phyloP scores from a whole-genome alignment of 2,329 filamentous ascomycete genomes.

The Penicillium psychrosexuale region DNA sequence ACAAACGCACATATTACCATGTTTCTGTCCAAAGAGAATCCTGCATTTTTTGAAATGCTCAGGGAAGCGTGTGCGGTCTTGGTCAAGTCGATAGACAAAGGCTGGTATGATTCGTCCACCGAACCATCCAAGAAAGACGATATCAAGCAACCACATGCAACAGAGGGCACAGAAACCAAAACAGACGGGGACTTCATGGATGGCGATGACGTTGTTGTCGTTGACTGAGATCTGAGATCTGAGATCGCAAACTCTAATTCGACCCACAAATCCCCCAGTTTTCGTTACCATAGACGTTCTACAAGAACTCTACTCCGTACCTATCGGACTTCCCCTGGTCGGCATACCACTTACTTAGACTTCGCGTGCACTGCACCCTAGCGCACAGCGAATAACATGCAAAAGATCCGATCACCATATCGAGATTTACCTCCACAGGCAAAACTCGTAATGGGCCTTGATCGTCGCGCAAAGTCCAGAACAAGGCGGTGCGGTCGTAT shows the following conservation, averaged over 20 bases:
- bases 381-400: constrained; percentile 8
- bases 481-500: not conserved
- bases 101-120: constrained; percentile 38
- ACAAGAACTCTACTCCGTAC: not conserved
- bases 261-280: not conserved
- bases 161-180: constrained; percentile 11
- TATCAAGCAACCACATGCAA: constrained; percentile 13
- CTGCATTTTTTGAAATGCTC: constrained; percentile 43
- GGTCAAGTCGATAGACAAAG: constrained; percentile 39
- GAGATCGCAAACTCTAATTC: constrained; percentile 1
- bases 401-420: not conserved
- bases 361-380: constrained; percentile 6
- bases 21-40: constrained; percentile 46
- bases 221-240: constrained; percentile 28
- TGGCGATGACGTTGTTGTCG: constrained; percentile 36
- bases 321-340: constrained; percentile 13
- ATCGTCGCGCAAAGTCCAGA: not conserved
- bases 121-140: constrained; percentile 19
- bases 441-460: not conserved
- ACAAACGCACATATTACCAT: constrained; percentile 68
- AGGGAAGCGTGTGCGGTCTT: constrained; percentile 39
- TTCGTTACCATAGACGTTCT: constrained; percentile 1
- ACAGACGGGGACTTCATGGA: constrained; percentile 31
- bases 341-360: constrained; percentile 10
- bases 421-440: constrained; percentile 1